Percentiles rank a stretch among this genome's conserved stretches.
Evolutionary conservation across 768 basidiomycete genomes (phyloP).

Genomic region (Astraeus odoratus): DNA sequence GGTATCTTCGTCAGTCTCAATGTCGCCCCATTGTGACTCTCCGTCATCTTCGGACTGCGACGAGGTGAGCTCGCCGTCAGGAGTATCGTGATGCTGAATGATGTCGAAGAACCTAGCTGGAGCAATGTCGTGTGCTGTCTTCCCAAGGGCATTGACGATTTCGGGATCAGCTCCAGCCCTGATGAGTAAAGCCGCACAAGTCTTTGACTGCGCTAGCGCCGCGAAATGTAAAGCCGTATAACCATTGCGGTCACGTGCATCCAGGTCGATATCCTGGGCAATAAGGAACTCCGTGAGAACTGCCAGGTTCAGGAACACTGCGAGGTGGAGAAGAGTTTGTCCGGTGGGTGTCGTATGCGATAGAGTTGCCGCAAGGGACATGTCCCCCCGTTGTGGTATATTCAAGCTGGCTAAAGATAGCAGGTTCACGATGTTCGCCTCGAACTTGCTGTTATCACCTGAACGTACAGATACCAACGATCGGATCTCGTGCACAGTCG

Average conservation of each 20-base stretch:
- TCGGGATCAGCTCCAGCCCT: conserved; percentile 74
- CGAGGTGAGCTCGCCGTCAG: conserved; percentile 21
- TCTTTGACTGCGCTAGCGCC: conserved; percentile 52
- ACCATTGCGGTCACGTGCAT: conserved; percentile 83
- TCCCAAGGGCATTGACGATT: conserved; percentile 66
- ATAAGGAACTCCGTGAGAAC: conserved; percentile 68
- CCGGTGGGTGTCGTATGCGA: conserved; percentile 66
- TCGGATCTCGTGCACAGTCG: conserved; percentile 43
- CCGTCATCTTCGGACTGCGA: conserved; percentile 33
- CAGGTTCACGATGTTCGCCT: conserved; percentile 72
- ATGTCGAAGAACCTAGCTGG: conserved; percentile 39
- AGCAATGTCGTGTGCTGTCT: conserved; percentile 58
- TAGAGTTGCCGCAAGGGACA: conserved; percentile 49
- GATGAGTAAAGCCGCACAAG: conserved; percentile 63
- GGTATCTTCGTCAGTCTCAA: conserved; percentile 56
- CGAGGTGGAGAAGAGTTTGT: conserved; percentile 87
- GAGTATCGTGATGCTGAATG: conserved; percentile 7
- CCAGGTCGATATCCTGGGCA: conserved; percentile 65
- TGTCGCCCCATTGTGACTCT: conserved; percentile 64
- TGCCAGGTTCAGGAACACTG: conserved; percentile 71
- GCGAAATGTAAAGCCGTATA: conserved; percentile 89
- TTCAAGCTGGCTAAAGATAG: conserved; percentile 70
- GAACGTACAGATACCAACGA: conserved; percentile 50
- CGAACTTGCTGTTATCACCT: conserved; percentile 57
- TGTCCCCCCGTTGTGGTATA: conserved; percentile 34